A percentile compares a stretch with the other conserved stretches of the same genome.
Evolutionary conservation across 352 stramenopile species (phyloP).

Genomic region (Globisporangium polare): DNA sequence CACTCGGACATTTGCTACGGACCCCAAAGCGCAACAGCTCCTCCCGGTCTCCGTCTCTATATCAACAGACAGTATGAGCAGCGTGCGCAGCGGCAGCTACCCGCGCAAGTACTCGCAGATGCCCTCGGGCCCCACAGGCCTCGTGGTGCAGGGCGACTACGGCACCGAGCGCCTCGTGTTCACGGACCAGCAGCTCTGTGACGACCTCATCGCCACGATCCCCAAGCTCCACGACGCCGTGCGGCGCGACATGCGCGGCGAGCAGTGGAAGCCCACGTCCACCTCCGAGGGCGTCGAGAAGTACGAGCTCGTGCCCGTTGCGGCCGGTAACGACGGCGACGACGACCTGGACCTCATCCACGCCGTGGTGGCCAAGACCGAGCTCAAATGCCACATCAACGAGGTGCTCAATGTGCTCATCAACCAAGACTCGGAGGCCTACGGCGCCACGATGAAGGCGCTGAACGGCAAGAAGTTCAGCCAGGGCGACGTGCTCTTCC

Average conservation of each 20-base stretch:
- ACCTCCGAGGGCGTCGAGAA: conserved; percentile 34
- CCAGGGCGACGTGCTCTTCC: conserved; percentile 41
- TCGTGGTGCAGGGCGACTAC: conserved; percentile 6
- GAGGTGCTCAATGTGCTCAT: conserved; percentile 60
- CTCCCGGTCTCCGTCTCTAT: background rate
- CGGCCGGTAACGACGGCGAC: conserved; percentile 24
- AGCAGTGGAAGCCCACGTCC: conserved; percentile 28
- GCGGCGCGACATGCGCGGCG: conserved; percentile 26
- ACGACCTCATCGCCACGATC: conserved; percentile 58
- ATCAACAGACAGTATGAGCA: background rate
- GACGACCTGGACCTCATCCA: conserved; percentile 44
- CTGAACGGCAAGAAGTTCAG: conserved; percentile 51
- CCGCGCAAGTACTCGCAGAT: background rate
- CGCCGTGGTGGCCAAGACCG: conserved; percentile 42
- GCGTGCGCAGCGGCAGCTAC: background rate
- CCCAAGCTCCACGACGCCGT: conserved; percentile 47
- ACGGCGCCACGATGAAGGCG: conserved; percentile 45
- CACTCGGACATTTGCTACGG: background rate
- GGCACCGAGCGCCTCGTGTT: conserved; percentile 26
- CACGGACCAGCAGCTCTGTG: conserved; percentile 49
- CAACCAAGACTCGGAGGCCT: conserved; percentile 37
- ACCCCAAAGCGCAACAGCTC: background rate
- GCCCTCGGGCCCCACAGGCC: background rate
- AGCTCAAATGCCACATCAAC: conserved; percentile 57
- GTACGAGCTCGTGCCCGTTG: conserved; percentile 30